phyloP scores from a whole-genome alignment of 768 basidiomycete species.

The Lentinus tigrinus region DNA sequence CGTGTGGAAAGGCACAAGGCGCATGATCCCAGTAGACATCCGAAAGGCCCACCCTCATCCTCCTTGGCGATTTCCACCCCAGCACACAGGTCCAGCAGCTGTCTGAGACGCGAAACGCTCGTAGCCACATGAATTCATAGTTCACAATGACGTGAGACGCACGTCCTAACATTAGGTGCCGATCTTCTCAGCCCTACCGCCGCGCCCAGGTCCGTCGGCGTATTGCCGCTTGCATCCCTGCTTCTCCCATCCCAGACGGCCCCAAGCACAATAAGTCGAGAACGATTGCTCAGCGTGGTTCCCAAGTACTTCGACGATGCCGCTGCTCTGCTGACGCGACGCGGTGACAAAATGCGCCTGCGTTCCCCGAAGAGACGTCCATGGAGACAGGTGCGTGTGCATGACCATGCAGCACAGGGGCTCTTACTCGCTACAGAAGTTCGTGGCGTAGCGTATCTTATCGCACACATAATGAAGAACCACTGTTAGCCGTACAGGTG shows the following conservation, averaged over 20 bases:
- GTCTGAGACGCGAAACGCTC: too few species aligned
- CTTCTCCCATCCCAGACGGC: neutral
- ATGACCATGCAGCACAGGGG: neutral
- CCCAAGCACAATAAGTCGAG: neutral
- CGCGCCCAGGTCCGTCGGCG: neutral
- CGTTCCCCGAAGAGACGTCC: neutral
- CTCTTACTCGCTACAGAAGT: neutral
- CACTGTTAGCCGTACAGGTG: too few species aligned
- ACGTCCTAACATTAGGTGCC: neutral
- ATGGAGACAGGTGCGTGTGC: neutral
- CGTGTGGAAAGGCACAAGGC: too few species aligned
- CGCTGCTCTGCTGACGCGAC: neutral
- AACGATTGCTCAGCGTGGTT: neutral
- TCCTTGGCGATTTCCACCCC: too few species aligned
- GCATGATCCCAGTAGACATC: too few species aligned
- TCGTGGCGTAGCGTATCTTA: too few species aligned
- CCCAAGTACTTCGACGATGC: neutral
- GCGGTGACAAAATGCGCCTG: neutral
- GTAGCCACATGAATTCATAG: neutral
- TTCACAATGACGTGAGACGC: neutral
- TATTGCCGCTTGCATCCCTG: neutral
- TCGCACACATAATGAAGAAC: too few species aligned
- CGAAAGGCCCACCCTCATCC: too few species aligned
- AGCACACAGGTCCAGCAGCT: too few species aligned
- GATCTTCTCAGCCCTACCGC: neutral